Evolutionary conservation across 177 flowering plant genomes (phyloP).

Genomic region (Telopea speciosissima): DNA sequence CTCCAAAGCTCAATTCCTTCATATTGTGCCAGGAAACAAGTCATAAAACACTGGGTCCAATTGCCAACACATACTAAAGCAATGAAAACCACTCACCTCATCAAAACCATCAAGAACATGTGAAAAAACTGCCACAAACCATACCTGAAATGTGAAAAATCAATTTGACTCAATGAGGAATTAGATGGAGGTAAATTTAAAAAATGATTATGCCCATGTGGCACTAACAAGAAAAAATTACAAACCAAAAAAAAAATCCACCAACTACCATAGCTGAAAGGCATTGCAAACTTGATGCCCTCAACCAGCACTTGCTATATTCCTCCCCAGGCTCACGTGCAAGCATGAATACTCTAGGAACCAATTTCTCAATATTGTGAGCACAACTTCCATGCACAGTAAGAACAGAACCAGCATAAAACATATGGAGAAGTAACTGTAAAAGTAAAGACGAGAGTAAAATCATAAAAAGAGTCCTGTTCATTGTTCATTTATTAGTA

Average conservation of each 20-base stretch:
- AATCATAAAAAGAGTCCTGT: background rate
- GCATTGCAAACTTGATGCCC: conserved; percentile 88
- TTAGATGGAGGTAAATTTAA: background rate
- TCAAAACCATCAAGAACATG: conserved; percentile 64
- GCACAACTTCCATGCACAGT: conserved; percentile 42
- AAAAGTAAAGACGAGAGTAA: background rate
- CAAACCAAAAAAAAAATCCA: background rate
- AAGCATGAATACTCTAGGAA: conserved; percentile 50
- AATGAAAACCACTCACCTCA: conserved; percentile 45
- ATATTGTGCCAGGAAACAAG: no score
- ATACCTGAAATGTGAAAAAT: conserved; percentile 35
- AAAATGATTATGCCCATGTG: background rate
- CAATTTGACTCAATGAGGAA: background rate
- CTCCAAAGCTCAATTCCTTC: no score
- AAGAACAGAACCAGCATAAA: background rate
- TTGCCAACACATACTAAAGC: background rate
- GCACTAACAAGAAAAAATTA: background rate
- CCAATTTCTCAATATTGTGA: conserved; percentile 68
- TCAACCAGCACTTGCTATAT: conserved; percentile 38
- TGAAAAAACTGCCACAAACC: conserved; percentile 85
- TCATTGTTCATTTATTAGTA: no score
- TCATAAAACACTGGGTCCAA: no score
- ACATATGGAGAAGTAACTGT: background rate
- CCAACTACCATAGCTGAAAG: conserved; percentile 80
- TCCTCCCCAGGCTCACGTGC: conserved; percentile 57